phyloP scores from a whole-genome alignment of 2,329 filamentous ascomycete species.

The Nannizzia gypsea region DNA sequence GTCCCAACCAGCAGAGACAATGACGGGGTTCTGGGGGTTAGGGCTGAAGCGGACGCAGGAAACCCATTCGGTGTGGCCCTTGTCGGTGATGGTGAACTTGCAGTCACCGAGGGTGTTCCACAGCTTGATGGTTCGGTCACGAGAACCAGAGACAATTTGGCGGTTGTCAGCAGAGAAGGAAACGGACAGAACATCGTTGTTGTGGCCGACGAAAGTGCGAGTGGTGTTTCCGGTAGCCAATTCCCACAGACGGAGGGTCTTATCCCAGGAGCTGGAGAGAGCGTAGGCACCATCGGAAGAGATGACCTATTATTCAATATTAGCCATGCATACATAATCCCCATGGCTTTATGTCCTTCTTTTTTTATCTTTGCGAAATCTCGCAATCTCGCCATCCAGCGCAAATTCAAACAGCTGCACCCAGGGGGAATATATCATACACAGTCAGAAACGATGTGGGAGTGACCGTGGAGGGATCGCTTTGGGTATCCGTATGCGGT shows the following conservation, averaged over 20 bases:
- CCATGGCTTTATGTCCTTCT: neutral
- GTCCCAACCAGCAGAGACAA: slow-evolving; percentile 97
- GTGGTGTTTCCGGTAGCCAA: slow-evolving; percentile 94
- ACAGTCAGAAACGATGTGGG: slow-evolving; percentile 99
- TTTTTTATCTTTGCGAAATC: neutral
- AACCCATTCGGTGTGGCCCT: slow-evolving; percentile 99
- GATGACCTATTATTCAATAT: slow-evolving; percentile 58
- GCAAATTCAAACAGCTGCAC: slow-evolving; percentile 9
- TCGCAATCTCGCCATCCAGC: slow-evolving; percentile 8
- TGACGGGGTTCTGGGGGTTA: slow-evolving; percentile 99
- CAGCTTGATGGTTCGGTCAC: slow-evolving; percentile 98
- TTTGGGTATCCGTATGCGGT: slow-evolving; percentile 97
- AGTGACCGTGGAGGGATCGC: slow-evolving; percentile 96
- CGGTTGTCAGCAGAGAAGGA: slow-evolving; percentile 99
- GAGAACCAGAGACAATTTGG: slow-evolving; percentile 97
- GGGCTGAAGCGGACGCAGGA: slow-evolving; percentile 99
- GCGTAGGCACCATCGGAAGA: slow-evolving; percentile 99
- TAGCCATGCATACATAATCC: slow-evolving; percentile 10
- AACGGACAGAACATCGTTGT: slow-evolving; percentile 97
- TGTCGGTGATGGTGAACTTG: slow-evolving; percentile 99
- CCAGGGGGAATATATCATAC: slow-evolving; percentile 49
- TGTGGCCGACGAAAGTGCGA: slow-evolving; percentile 97
- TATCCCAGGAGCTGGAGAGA: slow-evolving; percentile 98
- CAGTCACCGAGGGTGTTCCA: slow-evolving; percentile 99
- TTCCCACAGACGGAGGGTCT: slow-evolving; percentile 99